Base-by-base conservation (phyloP, 805 yeast species). In the Candida caryicola region DNA sequence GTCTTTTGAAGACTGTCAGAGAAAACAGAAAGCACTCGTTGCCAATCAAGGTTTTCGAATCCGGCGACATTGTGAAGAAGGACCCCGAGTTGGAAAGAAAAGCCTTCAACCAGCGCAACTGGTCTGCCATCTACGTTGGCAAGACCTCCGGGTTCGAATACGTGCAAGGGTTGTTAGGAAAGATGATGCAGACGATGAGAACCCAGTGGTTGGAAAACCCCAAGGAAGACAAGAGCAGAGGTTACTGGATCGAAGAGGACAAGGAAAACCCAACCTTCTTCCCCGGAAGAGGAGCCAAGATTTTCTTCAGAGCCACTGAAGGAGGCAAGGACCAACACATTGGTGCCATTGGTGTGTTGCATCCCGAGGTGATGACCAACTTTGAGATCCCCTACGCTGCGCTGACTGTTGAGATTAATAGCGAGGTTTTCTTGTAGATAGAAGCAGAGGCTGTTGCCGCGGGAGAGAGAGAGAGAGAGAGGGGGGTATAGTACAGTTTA, bases 231-330 rank as follows among this genome's bases (percentile, higher is more conserved):
- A 75, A 69, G 44, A 49, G 55, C 30, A 85, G 93, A 69, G 96
- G 96, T 37, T 85, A 79, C 67, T 85, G 93, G 93, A 83, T 85
- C 41, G 85, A 81, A 62, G 81, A 83, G 59, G 86, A 81, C 55
- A 65, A 64, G 37, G 70, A 73, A 18, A 74, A 81, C 58, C 74
- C 80, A 34, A 84, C 90, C 43, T 91, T 75, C 68, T 93, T 93
- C 85, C 95, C 96, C 28, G 99, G 98, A 29, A 84, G 99, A 72
- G 97, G 96, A 45, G 99, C 99, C 36, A 82, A 78, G 56, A 75
- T 93, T 46, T 77, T 74, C 66, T 85, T 81, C 68, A 80, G 95
- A 72, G 66, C 73, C 40, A 74, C 67, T 42, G 77, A 76, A 41
- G 83, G 79, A 43, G 82, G 65, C 23, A 69, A 74, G 29, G 76